Conservation (phyloP, 805 yeast genomes). For the Saitoella complicata region DNA sequence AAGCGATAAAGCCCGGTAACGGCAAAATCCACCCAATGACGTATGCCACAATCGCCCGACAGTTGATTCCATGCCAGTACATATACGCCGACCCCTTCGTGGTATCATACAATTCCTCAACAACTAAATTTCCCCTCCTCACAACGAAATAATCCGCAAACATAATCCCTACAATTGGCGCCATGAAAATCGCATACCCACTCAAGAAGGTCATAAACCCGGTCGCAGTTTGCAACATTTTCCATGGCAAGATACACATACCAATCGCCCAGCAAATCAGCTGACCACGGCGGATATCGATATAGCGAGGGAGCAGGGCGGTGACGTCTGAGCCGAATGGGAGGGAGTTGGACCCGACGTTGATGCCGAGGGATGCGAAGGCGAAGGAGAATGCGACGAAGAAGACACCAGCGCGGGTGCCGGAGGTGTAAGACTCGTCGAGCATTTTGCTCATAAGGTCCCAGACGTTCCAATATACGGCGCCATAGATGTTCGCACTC, state of each 20-base stretch:
- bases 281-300: slow-evolving; percentile 33
- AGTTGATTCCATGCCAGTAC: slow-evolving; percentile 31
- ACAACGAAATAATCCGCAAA: slow-evolving; percentile 27
- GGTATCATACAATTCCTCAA: slow-evolving; percentile 17
- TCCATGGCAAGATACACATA: slow-evolving; percentile 27
- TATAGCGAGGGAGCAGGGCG: slow-evolving; percentile 30
- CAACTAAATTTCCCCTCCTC: slow-evolving; percentile 10
- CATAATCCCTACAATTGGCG: slow-evolving; percentile 27
- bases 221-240: slow-evolving; percentile 23
- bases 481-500: slow-evolving; percentile 22
- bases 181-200: slow-evolving; percentile 25
- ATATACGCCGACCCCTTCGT: slow-evolving; percentile 27
- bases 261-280: slow-evolving; percentile 31
- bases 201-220: slow-evolving; percentile 24
- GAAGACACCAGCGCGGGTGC: slow-evolving; percentile 27
- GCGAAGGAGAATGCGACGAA: slow-evolving; percentile 24
- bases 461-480: slow-evolving; percentile 31
- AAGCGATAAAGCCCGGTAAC: no score
- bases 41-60: slow-evolving; percentile 27
- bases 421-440: slow-evolving; percentile 22
- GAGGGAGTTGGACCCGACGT: slow-evolving; percentile 24
- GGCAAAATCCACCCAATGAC: not conserved
- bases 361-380: slow-evolving; percentile 19
- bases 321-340: slow-evolving; percentile 26
- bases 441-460: slow-evolving; percentile 27